Conservation (phyloP, 148 eudicot genomes). For the Diospyros lotus region DNA sequence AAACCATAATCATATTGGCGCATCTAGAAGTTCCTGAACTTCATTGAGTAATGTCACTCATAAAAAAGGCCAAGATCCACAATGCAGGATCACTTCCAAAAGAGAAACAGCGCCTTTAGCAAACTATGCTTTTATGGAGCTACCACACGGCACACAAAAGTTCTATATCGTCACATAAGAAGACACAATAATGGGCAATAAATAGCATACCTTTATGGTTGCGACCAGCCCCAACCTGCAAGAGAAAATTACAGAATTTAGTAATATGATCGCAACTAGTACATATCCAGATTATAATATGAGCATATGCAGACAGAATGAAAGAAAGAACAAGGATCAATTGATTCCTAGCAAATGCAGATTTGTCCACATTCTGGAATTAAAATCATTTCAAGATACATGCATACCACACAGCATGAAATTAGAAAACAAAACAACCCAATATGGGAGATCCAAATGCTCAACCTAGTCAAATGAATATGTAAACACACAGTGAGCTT, state of each 20-base stretch:
- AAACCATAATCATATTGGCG: too few relatives aligned
- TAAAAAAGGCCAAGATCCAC: not conserved
- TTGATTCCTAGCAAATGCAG: too few relatives aligned
- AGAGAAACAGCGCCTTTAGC: not conserved
- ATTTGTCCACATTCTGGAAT: not conserved
- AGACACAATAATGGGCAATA: not conserved
- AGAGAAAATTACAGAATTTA: slow-evolving; percentile 19
- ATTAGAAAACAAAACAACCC: not conserved
- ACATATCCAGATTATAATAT: not conserved
- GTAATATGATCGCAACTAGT: not conserved
- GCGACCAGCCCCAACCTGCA: slow-evolving; percentile 91
- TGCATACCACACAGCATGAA: not conserved
- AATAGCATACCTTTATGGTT: slow-evolving; percentile 66
- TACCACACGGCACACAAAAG: not conserved
- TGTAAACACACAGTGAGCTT: not conserved
- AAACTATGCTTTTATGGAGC: not conserved
- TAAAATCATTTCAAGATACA: not conserved
- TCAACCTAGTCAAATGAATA: not conserved
- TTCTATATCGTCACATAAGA: not conserved
- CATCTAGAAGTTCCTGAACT: not conserved
- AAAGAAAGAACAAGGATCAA: not conserved
- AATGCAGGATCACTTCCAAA: not conserved
- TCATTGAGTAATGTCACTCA: not conserved
- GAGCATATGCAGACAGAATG: not conserved
- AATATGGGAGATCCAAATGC: not conserved